phyloP scores from a whole-genome alignment of 106 monocot species.

The Dendrobium chrysotoxum region DNA sequence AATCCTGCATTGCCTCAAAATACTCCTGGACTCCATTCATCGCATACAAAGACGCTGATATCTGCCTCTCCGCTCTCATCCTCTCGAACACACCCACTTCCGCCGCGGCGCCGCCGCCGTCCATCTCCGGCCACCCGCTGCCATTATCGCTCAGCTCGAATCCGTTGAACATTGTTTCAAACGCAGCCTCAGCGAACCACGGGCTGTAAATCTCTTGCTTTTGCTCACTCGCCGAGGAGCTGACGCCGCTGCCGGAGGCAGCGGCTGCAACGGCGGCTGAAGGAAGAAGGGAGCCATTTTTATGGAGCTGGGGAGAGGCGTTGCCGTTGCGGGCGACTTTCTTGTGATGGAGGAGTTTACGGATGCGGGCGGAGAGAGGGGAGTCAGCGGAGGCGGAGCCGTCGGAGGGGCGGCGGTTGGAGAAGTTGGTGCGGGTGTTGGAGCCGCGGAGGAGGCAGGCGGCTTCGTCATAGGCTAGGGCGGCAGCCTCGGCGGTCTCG shows the following conservation, averaged over 20 bases:
- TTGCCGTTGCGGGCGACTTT: not conserved
- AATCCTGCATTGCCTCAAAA: conserved; percentile 33
- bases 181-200: not conserved
- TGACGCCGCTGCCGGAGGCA: not conserved
- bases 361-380: conserved; percentile 20
- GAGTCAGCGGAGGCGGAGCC: conserved; percentile 1
- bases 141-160: not conserved
- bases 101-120: conserved; percentile 1
- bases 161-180: not conserved
- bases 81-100: conserved; percentile 23
- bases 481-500: conserved; percentile 63
- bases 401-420: not conserved
- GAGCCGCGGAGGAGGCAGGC: conserved; percentile 56
- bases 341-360: conserved; percentile 7
- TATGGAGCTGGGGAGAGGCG: too few relatives aligned
- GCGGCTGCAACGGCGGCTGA: not conserved
- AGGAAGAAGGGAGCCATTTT: not conserved
- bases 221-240: not conserved
- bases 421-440: conserved; percentile 55
- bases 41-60: conserved; percentile 41
- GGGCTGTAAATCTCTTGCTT: not conserved
- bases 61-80: conserved; percentile 51
- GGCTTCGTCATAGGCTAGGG: conserved; percentile 54
- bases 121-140: not conserved
- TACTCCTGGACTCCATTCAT: conserved; percentile 55